These are phyloP conservation scores for Tricholoma sp. DNA, from an alignment of 768 basidiomycete genomes.

Conservation along the genomic window DNA sequence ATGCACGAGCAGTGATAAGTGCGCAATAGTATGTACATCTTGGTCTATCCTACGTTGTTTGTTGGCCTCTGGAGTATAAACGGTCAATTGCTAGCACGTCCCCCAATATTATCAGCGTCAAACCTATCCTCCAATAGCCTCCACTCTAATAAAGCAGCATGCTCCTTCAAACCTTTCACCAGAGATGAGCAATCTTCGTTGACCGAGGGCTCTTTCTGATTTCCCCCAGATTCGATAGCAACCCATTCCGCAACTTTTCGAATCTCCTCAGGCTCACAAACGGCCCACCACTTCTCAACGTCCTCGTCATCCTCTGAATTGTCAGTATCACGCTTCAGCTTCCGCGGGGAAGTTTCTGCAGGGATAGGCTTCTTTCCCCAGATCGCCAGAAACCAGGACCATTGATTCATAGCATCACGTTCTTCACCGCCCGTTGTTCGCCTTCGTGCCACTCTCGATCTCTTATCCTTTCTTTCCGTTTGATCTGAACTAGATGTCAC, in stretches of 20 bases:
- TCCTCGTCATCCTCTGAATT: slow-evolving; percentile 32
- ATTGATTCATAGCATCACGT: slow-evolving; percentile 48
- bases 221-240: slow-evolving; percentile 40
- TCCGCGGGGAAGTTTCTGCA: slow-evolving; percentile 14
- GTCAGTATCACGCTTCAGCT: slow-evolving; percentile 15
- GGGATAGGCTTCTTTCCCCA: slow-evolving; percentile 53
- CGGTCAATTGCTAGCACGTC: not conserved
- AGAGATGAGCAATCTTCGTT: slow-evolving; percentile 22
- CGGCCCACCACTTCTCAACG: slow-evolving; percentile 70
- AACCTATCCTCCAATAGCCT: slow-evolving; percentile 37
- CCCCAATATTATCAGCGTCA: slow-evolving; percentile 1
- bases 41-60: not conserved
- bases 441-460: slow-evolving; percentile 35
- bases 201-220: slow-evolving; percentile 19
- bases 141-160: slow-evolving; percentile 58
- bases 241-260: slow-evolving; percentile 64
- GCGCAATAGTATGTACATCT: not conserved
- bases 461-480: slow-evolving; percentile 16
- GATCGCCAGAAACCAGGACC: slow-evolving; percentile 77
- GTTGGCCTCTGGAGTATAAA: not conserved
- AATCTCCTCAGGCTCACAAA: slow-evolving; percentile 63
- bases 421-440: slow-evolving; percentile 40
- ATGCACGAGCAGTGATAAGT: too few relatives aligned
- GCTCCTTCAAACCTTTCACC: slow-evolving; percentile 51
- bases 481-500: slow-evolving; percentile 6